Base-by-base conservation (phyloP, 179 eudicot species). In the Drosera spatulata region DNA sequence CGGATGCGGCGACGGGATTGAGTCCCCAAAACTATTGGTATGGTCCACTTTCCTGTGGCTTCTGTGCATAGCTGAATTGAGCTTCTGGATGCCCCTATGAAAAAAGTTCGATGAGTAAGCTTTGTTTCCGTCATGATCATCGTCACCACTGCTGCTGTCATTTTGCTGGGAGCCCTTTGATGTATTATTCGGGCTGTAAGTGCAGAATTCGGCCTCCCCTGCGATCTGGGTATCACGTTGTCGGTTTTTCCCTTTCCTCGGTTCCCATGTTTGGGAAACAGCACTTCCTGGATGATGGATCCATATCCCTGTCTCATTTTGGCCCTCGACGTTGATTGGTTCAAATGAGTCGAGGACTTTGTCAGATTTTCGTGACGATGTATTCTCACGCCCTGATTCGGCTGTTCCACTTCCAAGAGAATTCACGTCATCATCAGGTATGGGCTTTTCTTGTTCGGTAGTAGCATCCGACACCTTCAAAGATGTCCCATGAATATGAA, bases 231-330 rank as follows among this genome's bases (percentile, higher is more conserved):
- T 55, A 60, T 72, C 84, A 22, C 49, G 50, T 7, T 58, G 72
- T 51, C 81, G 73, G 52, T 56, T 71, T 58, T 71, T 84, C 14
- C 89, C 93, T 65, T 88, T 89, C 62, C 93, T 79, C 39, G 96
- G 89, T 61, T 89, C 90, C 98, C 98, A 86, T 53, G 74, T 73
- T 48, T 68, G 85, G 53, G 85, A 56, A 64, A 79, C 80, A 54
- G 86, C 98, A 49, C 85, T 77, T 59, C 98, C 93, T 11, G 96
- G 96, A 49, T 68, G 88, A 65, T 86, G 91, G 54, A 89, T 82
- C 96, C 95, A 89, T 62, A 91, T 73, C 54, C 98, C 96, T 5
- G 95, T 86, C 63, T 84, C 85, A 22, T 67, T 61, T 62, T 82
- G 87, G 52, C 96, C 98, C 69, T 84, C 79, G 38, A 86, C 62